phyloP scores from a whole-genome alignment of 225 moss, liverwort and hornwort genomes.

The Sphagnum contortum region DNA sequence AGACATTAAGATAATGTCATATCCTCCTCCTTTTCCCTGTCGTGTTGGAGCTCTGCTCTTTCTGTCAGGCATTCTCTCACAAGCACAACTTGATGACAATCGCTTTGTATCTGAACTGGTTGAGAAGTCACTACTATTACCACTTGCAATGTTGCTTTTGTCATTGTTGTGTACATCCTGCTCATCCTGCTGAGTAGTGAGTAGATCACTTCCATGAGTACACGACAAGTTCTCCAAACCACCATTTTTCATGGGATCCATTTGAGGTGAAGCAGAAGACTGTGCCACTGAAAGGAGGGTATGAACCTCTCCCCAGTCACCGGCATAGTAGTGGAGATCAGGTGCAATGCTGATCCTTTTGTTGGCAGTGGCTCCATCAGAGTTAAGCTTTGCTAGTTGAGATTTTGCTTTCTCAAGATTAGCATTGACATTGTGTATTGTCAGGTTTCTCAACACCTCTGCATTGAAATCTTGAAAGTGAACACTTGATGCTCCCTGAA shows the following conservation, averaged over 20 bases:
- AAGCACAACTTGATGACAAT: conserved; percentile 75
- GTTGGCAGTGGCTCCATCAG: conserved; percentile 22
- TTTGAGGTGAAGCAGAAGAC: no score
- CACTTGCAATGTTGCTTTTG: no score
- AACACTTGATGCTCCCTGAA: conserved; percentile 80
- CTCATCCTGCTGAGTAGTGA: no score
- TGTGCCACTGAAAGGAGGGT: conserved; percentile 48
- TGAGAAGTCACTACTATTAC: no score
- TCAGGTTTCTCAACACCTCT: conserved; percentile 69
- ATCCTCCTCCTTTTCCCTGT: conserved; percentile 53
- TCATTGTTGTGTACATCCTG: no score
- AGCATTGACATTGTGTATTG: conserved; percentile 73
- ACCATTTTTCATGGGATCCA: no score
- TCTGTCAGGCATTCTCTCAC: conserved; percentile 58
- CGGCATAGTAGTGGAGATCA: conserved; percentile 76
- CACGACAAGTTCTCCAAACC: no score
- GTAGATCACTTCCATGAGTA: no score
- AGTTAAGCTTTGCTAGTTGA: conserved; percentile 27
- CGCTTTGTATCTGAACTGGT: no score
- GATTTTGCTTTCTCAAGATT: conserved; percentile 61
- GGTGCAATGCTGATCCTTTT: conserved; percentile 27
- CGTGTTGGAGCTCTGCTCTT: conserved; percentile 16
- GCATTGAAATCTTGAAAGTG: conserved; percentile 97
- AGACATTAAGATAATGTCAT: conserved; percentile 94
- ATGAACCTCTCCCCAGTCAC: conserved; percentile 88